A percentile compares a stretch with the other conserved stretches of the same genome.
phyloP scores from a whole-genome alignment of 1,284 basidiomycete genomes.

The Ganoderma boninense region DNA sequence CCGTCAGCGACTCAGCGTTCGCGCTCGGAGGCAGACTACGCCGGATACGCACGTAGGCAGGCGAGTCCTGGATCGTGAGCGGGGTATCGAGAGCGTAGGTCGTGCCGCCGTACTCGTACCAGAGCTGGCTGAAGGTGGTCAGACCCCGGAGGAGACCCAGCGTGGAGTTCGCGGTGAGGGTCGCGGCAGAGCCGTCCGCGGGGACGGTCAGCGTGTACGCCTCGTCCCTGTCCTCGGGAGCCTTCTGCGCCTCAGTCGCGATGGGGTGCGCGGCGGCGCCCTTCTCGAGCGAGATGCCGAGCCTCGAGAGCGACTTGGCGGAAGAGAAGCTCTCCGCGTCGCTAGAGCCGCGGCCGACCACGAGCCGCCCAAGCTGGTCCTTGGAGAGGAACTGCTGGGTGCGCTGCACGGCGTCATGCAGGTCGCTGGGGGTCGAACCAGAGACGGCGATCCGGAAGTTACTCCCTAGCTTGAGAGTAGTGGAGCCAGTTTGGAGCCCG shows the following conservation, averaged over 20 bases:
- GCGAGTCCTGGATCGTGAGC: constrained; percentile 65
- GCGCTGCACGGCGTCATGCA: constrained; percentile 52
- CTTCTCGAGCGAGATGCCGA: constrained; percentile 52
- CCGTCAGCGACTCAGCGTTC: not conserved
- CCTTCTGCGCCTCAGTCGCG: constrained; percentile 61
- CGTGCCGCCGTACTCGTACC: constrained; percentile 60
- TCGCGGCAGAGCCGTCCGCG: constrained; percentile 63
- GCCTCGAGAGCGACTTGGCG: constrained; percentile 41
- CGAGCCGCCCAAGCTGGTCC: constrained; percentile 56
- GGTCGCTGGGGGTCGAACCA: constrained; percentile 51
- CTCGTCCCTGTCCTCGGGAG: constrained; percentile 67
- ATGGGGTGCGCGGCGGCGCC: constrained; percentile 50
- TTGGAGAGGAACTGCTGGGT: constrained; percentile 48
- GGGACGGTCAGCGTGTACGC: constrained; percentile 74
- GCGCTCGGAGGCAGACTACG: not conserved
- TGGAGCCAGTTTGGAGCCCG: constrained; percentile 55
- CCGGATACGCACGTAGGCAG: constrained; percentile 61
- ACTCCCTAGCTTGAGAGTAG: constrained; percentile 57
- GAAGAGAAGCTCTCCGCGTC: constrained; percentile 44
- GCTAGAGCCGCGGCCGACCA: constrained; percentile 57
- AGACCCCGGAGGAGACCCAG: constrained; percentile 84
- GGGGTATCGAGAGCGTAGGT: constrained; percentile 71
- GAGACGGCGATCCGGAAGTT: constrained; percentile 54
- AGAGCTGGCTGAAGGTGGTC: constrained; percentile 85
- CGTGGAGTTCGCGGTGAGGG: constrained; percentile 73